These are phyloP conservation scores for Colletotrichum salicis DNA, from an alignment of 2,329 filamentous ascomycete genomes.

Conservation along the genomic window DNA sequence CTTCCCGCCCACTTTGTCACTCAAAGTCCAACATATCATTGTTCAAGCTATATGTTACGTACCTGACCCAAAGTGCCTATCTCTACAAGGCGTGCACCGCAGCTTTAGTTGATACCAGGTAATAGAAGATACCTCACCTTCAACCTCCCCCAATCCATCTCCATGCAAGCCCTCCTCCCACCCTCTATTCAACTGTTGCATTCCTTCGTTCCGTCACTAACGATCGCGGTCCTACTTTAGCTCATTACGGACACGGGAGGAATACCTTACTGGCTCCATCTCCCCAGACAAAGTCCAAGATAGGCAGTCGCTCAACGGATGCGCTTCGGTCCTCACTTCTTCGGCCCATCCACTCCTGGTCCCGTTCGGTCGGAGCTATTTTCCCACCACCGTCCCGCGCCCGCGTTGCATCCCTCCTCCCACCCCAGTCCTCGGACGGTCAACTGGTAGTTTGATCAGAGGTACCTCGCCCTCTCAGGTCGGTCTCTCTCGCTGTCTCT, in stretches of 20 bases:
- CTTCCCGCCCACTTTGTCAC: constrained; percentile 3
- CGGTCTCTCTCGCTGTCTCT: not conserved
- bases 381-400: constrained; percentile 9
- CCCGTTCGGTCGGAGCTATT: constrained; percentile 35
- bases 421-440: not conserved
- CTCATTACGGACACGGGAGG: constrained; percentile 19
- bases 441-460: not conserved
- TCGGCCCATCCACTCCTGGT: constrained; percentile 27
- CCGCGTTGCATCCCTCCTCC: constrained; percentile 10
- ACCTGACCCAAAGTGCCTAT: not conserved
- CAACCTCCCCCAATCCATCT: too few relatives aligned
- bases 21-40: not conserved
- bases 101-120: too few relatives aligned
- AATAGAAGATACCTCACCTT: not conserved
- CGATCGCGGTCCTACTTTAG: constrained; percentile 6
- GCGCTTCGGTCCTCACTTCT: constrained; percentile 34
- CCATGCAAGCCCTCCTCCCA: not conserved
- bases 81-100: not conserved
- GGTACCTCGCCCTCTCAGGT: not conserved
- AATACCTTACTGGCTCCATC: not conserved
- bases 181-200: not conserved
- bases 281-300: not conserved
- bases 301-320: constrained; percentile 15
- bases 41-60: too few relatives aligned
- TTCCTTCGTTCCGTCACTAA: constrained; percentile 10